Conservation (phyloP, 2,329 filamentous ascomycete species). For the Lachnellula arida region DNA sequence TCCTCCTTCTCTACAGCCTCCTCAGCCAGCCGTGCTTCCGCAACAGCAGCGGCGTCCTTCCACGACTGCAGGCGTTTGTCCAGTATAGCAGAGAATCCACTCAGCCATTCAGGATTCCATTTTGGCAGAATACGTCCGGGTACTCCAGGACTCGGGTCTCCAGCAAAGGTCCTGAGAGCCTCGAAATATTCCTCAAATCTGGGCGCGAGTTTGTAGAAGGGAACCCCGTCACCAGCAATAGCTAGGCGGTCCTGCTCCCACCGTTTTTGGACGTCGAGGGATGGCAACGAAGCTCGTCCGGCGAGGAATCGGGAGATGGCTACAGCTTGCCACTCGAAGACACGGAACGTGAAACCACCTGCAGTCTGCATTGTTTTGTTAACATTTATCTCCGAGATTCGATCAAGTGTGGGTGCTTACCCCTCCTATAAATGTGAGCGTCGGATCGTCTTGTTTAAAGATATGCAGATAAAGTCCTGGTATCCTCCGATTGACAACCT, state of each 20-base stretch:
- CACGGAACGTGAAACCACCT: conserved; percentile 57
- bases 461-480: conserved; percentile 52
- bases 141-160: conserved; percentile 19
- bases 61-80: background rate
- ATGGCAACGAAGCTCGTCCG: conserved; percentile 46
- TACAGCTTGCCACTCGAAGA: conserved; percentile 63
- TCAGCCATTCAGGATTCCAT: background rate
- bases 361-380: conserved; percentile 24
- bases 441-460: conserved; percentile 48
- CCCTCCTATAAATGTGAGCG: conserved; percentile 52
- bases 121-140: conserved; percentile 17
- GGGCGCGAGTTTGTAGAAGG: conserved; percentile 48
- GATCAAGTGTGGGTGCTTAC: conserved; percentile 29
- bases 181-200: conserved; percentile 62
- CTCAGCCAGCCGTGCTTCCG: background rate
- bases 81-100: background rate
- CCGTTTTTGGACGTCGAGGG: conserved; percentile 40
- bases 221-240: conserved; percentile 46
- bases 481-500: conserved; percentile 47
- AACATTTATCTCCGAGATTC: background rate
- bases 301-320: conserved; percentile 53
- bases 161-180: conserved; percentile 42
- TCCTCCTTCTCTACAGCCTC: background rate
- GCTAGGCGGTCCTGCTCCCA: conserved; percentile 53
- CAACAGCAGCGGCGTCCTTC: background rate